Base-by-base conservation (phyloP, 768 basidiomycete genomes). In the Psilocybe tampanensis region DNA sequence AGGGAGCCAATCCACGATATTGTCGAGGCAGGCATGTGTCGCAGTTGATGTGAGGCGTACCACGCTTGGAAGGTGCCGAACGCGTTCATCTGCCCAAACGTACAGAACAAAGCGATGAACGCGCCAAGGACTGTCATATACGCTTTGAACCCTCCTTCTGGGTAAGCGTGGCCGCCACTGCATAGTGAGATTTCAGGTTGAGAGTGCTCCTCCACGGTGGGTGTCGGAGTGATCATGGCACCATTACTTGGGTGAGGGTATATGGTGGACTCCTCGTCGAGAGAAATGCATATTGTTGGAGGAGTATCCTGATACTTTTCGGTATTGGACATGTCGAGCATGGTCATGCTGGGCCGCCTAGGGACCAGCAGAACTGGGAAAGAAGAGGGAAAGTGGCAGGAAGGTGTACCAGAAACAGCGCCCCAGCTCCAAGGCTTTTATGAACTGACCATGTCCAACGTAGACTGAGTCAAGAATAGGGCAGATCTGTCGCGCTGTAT, bases 1-100 rank as follows among this genome's bases (percentile, higher is more conserved):
- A 89, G 59, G 1, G 85, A 85, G 5, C 87, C 88, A 60, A 90
- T 88, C 84, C 87, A 88, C 2, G 87, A 84, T 59, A 89, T 86
- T 21, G 76, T 80, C 34, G 83, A 84, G 13, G 83, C 72, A 13
- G 82, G 70, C 33, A 79, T 60, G 60, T 76, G 67, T 17, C 67
- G 66, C 17, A 90, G 76, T 66, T 89, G 84, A 67, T 90, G 83
- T 13, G 68, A 70, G 9, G 78, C 74, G 61, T 90, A 90, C 82
- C 84, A 89, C 12, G 83, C 70, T 67, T 89, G 86, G 67, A 84
- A 90, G 41, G 86, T 86, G 15, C 89, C 89, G 60, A 89, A 90
- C 44, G 88, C 81, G 51, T 77, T 86, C 75, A 89, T 82, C 61
- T 84, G 86, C 8, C 89, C 89, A 66, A 90, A 89, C 2, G 86